phyloP scores from a whole-genome alignment of 1,284 basidiomycete species.

The Papiliotrema laurentii region DNA sequence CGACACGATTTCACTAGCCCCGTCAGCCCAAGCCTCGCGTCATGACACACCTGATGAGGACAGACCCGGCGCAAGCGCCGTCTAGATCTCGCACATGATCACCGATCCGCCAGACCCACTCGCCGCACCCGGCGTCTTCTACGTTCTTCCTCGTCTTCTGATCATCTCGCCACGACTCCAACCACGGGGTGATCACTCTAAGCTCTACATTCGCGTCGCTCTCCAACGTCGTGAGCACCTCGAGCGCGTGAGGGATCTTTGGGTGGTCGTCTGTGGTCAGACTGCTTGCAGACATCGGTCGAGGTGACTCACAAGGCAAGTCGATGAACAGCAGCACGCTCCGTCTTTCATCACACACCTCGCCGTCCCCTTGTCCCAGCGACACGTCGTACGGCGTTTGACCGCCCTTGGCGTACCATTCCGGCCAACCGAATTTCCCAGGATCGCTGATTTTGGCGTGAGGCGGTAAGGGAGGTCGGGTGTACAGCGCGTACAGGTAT shows the following conservation, averaged over 20 bases:
- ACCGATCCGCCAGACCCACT: constrained; percentile 5
- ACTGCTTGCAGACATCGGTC: neutral
- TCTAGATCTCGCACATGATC: constrained; percentile 1
- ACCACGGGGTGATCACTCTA: neutral
- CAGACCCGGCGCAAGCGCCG: neutral
- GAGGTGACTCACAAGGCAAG: neutral
- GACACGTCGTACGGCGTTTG: constrained; percentile 1
- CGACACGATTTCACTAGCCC: neutral
- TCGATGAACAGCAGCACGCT: constrained; percentile 6
- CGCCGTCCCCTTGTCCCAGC: neutral
- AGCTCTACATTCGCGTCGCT: constrained; percentile 1
- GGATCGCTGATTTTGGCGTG: neutral
- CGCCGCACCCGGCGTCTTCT: constrained; percentile 1
- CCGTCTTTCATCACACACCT: neutral
- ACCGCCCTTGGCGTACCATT: constrained; percentile 2
- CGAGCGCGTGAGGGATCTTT: constrained; percentile 1
- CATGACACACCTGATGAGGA: constrained; percentile 4
- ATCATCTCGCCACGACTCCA: neutral
- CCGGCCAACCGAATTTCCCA: neutral
- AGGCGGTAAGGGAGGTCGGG: neutral
- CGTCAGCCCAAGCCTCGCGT: neutral
- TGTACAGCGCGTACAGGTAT: neutral
- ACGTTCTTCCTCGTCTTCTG: neutral
- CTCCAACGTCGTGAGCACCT: neutral
- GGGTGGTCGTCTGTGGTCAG: neutral